Percentiles rank a stretch among this genome's conserved stretches.
Conservation (phyloP, 371 early-diverging fungal species). For the Neoconidiobolus thromboides region DNA sequence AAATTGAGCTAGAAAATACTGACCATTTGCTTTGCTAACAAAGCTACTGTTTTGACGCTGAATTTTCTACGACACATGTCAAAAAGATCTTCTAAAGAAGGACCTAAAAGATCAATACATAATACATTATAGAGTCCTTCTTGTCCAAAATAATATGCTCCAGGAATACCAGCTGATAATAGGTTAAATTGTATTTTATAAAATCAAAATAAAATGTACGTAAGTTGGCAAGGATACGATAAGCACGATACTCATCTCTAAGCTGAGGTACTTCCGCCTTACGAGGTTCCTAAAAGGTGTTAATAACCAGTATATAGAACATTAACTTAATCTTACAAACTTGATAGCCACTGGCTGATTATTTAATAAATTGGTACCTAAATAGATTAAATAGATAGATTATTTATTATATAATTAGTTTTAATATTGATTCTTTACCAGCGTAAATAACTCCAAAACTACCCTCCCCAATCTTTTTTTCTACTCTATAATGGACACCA, state of each 20-base stretch:
- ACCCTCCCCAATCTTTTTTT: conserved; percentile 58
- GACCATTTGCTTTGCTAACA: conserved; percentile 36
- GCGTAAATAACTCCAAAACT: conserved; percentile 62
- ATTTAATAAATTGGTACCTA: conserved; percentile 34
- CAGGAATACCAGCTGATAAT: conserved; percentile 51
- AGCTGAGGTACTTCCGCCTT: conserved; percentile 78
- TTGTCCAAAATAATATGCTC: conserved; percentile 74
- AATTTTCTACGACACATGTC: conserved; percentile 18
- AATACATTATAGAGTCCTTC: conserved; percentile 75
- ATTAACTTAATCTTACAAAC: conserved; percentile 18
- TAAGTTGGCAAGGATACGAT: conserved; percentile 49
- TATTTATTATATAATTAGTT: neutral
- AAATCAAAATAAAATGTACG: conserved; percentile 12
- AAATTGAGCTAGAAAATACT: conserved; percentile 3
- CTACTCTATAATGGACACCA: conserved; percentile 52
- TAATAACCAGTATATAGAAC: too few relatives aligned
- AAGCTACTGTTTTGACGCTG: conserved; percentile 24
- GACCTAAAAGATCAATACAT: conserved; percentile 93
- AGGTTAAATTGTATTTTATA: neutral
- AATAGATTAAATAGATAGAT: conserved; percentile 1
- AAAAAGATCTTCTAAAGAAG: conserved; percentile 77
- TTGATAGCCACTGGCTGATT: conserved; percentile 69
- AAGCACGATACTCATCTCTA: conserved; percentile 68
- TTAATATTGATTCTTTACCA: conserved; percentile 18
- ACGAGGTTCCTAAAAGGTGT: conserved; percentile 34